phyloP scores from a whole-genome alignment of 2,329 filamentous ascomycete species.

The Cyanodermella asteris region DNA sequence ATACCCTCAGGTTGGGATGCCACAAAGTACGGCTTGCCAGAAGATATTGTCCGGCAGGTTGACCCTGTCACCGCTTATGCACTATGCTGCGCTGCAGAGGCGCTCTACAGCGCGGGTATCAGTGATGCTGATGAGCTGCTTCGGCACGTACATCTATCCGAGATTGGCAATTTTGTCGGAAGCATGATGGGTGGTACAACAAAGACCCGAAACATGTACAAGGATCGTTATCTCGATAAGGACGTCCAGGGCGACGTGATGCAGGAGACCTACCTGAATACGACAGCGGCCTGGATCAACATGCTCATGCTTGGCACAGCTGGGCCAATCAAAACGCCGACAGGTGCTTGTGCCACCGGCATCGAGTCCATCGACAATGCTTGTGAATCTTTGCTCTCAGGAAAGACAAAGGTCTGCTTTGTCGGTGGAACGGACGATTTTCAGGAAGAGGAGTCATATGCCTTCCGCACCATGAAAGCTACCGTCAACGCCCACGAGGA shows the following conservation, averaged over 20 bases:
- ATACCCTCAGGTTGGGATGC: constrained; percentile 17
- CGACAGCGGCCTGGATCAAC: constrained; percentile 2
- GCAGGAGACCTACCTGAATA: constrained; percentile 3
- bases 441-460: constrained; percentile 2
- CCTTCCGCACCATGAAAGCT: constrained; percentile 3
- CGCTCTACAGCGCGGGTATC: too few relatives aligned
- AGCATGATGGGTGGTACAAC: constrained; percentile 1
- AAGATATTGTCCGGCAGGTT: constrained; percentile 16
- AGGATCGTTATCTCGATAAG: constrained; percentile 3
- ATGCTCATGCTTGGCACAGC: constrained; percentile 1
- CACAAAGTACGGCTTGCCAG: constrained; percentile 15
- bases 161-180: constrained; percentile 2
- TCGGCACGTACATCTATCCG: constrained; percentile 2
- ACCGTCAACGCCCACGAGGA: too few relatives aligned
- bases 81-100: constrained; percentile 14
- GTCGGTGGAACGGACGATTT: constrained; percentile 3
- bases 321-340: constrained; percentile 1
- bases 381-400: constrained; percentile 1
- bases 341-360: constrained; percentile 2
- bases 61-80: constrained; percentile 16
- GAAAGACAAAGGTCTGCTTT: constrained; percentile 1
- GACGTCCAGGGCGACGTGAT: constrained; percentile 1
- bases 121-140: constrained; percentile 1
- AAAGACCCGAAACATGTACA: constrained; percentile 1
- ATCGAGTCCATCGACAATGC: constrained; percentile 3